Evolutionary conservation across 169 alveolate genomes (phyloP).

Genomic region (Miamiensis avidus): DNA sequence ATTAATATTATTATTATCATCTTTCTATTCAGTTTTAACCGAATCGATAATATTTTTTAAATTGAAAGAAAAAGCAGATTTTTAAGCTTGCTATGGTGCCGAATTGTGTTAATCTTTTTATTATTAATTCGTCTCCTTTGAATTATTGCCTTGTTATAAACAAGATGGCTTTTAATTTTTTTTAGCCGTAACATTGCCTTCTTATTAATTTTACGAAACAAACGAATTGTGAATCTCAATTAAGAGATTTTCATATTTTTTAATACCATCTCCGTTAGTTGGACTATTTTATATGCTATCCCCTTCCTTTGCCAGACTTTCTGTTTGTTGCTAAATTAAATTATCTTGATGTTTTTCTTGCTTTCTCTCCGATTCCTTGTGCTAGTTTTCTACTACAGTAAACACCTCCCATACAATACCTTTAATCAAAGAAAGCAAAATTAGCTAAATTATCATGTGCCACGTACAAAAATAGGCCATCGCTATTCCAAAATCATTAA

Average conservation of each 20-base stretch:
- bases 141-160: too few relatives aligned
- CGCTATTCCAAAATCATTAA: not conserved
- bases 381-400: slow-evolving; percentile 4
- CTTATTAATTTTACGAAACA: too few relatives aligned
- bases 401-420: slow-evolving; percentile 48
- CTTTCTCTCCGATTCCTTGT: slow-evolving; percentile 1
- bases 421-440: slow-evolving; percentile 25
- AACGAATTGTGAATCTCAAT: not conserved
- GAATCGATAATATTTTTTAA: too few relatives aligned
- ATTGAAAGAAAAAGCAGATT: too few relatives aligned
- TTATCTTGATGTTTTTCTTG: not conserved
- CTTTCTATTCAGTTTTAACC: too few relatives aligned
- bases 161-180: too few relatives aligned
- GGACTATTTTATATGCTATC: not conserved
- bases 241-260: not conserved
- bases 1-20: too few relatives aligned
- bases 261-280: not conserved
- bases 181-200: too few relatives aligned
- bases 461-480: slow-evolving; percentile 12
- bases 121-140: too few relatives aligned
- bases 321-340: not conserved
- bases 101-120: too few relatives aligned
- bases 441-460: slow-evolving; percentile 23
- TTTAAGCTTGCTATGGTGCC: too few relatives aligned
- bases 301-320: not conserved